Base-by-base conservation (phyloP, 352 stramenopile species). In the Pythium sukuiense region DNA sequence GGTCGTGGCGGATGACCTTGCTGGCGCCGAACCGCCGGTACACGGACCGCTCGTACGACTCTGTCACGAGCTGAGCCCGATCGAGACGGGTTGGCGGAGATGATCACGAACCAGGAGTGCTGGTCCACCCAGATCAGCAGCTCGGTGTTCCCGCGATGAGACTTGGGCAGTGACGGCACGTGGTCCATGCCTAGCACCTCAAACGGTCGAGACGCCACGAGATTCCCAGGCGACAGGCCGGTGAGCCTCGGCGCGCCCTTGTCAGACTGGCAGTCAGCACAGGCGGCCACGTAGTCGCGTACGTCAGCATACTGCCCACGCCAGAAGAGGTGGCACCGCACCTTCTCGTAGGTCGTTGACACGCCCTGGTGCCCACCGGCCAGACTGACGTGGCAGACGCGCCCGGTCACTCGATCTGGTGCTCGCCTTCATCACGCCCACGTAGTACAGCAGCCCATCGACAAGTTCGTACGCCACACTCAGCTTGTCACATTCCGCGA, bases 171-270 rank as follows among this genome's bases (percentile, higher is more conserved):
- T 4, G 66, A 73, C 6, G 66, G 69, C 0, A 74, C 72, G 12
- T 76, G 69, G 39, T 79, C 69, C 73, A 76, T 74, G 0, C 61
- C 69, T 0, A 79, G 27, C 8, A 78, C 58, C 54, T 76, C 57
- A 30, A 74, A 76, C 7, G 72, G 65, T 1, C 66, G 52, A 0
- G 65, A 60, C 0, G 65, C 61, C 7, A 63, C 18, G 4, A 80
- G 55, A 48, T 73, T 73, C 0, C 57, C 67, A 18, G 67, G 57
- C 2, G 57, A 62, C 55, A 0, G 0, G 0, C 2, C 58, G 4
- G 1, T 30, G 2, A 69, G 18, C 1, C 49, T 27, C 6, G 67
- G 60, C 14, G 12, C 26, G 26, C 61, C 67, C 30, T 71, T 74
- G 46, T 59, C 59, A 0, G 63, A 67, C 35, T 74, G 58, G 29